Evolutionary conservation across 2,329 filamentous ascomycete genomes (phyloP).

Genomic region (Ilyonectria destructans): DNA sequence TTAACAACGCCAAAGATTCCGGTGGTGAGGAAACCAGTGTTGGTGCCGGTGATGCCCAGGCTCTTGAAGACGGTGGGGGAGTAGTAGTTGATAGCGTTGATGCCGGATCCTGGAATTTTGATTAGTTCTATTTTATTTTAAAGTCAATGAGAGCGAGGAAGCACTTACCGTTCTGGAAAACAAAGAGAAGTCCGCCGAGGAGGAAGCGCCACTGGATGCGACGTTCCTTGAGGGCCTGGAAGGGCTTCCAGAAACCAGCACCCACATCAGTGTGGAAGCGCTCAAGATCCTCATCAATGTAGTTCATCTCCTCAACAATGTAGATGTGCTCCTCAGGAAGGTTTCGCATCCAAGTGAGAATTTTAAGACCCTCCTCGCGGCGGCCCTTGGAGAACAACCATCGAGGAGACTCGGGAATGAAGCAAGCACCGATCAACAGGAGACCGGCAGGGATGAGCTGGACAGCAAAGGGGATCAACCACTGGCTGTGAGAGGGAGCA

Average conservation of each 20-base stretch:
- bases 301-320: conserved; percentile 81
- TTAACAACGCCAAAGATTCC: conserved; percentile 86
- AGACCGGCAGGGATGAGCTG: conserved; percentile 79
- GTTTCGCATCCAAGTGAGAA: conserved; percentile 77
- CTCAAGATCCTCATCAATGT: conserved; percentile 80
- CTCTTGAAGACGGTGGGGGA: conserved; percentile 63
- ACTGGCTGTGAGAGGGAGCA: conserved; percentile 67
- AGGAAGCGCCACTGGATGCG: conserved; percentile 81
- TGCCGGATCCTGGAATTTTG: conserved; percentile 63
- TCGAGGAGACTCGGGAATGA: conserved; percentile 77
- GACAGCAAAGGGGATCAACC: conserved; percentile 77
- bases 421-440: conserved; percentile 72
- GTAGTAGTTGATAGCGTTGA: conserved; percentile 87
- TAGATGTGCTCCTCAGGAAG: conserved; percentile 72
- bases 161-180: conserved; percentile 78
- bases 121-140: no score
- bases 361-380: conserved; percentile 71
- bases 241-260: conserved; percentile 83
- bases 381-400: conserved; percentile 78
- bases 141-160: no score
- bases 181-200: conserved; percentile 81
- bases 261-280: conserved; percentile 76
- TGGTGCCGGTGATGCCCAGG: conserved; percentile 63
- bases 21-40: conserved; percentile 71
- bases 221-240: conserved; percentile 69